These are phyloP conservation scores for Scheffersomyces cryptocercus DNA, from an alignment of 1,139 yeast genomes.

Conservation along the genomic window DNA sequence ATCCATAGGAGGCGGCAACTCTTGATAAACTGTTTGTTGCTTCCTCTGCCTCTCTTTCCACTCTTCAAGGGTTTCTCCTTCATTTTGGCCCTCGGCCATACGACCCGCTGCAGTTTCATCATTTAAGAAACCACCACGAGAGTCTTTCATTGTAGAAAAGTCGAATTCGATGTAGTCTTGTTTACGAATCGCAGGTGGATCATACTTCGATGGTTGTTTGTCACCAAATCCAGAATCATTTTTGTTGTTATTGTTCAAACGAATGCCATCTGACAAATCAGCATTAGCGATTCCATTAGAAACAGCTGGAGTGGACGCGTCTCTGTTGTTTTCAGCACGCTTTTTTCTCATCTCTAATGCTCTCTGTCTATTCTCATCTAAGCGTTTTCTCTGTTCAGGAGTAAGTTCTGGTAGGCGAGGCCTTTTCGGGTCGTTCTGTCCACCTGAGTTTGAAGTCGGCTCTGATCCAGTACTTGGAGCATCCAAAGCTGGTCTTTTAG, in stretches of 20 bases:
- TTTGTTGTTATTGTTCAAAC: constrained; percentile 17
- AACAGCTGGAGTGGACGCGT: not conserved
- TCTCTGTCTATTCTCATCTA: constrained; percentile 58
- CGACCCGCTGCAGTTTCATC: constrained; percentile 32
- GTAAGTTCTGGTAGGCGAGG: constrained; percentile 36
- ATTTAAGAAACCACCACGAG: constrained; percentile 80
- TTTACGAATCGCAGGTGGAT: constrained; percentile 49
- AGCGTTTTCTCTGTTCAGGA: constrained; percentile 51
- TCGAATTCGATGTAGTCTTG: constrained; percentile 89
- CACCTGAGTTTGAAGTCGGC: too few species aligned
- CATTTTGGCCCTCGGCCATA: constrained; percentile 11
- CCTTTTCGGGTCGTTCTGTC: constrained; percentile 9
- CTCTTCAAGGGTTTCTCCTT: constrained; percentile 61
- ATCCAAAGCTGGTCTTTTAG: constrained; percentile 4
- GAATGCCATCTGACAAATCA: constrained; percentile 9
- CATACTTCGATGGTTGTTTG: constrained; percentile 16
- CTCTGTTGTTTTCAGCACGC: constrained; percentile 11
- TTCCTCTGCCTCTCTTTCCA: constrained; percentile 69
- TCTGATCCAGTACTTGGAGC: not conserved
- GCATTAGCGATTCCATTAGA: constrained; percentile 1
- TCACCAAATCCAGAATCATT: constrained; percentile 1
- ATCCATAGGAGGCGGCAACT: constrained; percentile 71
- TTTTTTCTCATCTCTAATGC: constrained; percentile 51
- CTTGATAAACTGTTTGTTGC: constrained; percentile 44
- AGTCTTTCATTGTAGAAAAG: constrained; percentile 83